These are phyloP conservation scores for Camelina laxa DNA, from an alignment of 345 rosid species.

Conservation along the genomic window DNA sequence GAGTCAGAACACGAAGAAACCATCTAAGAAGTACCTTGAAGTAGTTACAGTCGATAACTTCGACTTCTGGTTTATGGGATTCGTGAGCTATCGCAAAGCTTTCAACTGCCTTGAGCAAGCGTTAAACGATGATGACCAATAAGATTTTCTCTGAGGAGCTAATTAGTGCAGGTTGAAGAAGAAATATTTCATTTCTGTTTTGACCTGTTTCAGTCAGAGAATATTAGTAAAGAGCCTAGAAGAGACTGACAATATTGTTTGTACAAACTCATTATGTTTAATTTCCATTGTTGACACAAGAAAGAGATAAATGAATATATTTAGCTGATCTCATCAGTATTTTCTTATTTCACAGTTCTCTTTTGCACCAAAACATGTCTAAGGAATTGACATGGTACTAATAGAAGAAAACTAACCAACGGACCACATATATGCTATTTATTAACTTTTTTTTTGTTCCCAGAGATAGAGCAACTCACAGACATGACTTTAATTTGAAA, in stretches of 20 bases:
- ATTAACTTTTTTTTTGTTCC: not conserved
- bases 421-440: not conserved
- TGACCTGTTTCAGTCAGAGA: constrained; percentile 33
- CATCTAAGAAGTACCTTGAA: constrained; percentile 72
- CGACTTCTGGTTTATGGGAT: constrained; percentile 95
- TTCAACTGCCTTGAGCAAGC: constrained; percentile 61
- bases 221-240: constrained; percentile 33
- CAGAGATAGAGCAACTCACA: not conserved
- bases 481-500: not conserved
- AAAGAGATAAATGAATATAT: constrained; percentile 21
- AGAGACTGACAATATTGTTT: constrained; percentile 31
- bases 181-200: constrained; percentile 28
- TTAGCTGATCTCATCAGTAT: not conserved
- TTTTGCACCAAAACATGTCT: constrained; percentile 1
- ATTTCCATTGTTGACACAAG: constrained; percentile 8
- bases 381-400: not conserved
- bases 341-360: not conserved
- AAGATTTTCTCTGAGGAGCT: constrained; percentile 27
- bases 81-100: constrained; percentile 70
- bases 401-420: not conserved
- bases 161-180: constrained; percentile 20
- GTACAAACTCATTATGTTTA: constrained; percentile 20
- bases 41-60: constrained; percentile 66
- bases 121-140: constrained; percentile 22
- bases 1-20: constrained; percentile 60